Evolutionary conservation across 108 stramenopile genomes (phyloP), one percentile per base, ranked within the genome.

Genomic region (Fragilariopsis cylindrus): DNA sequence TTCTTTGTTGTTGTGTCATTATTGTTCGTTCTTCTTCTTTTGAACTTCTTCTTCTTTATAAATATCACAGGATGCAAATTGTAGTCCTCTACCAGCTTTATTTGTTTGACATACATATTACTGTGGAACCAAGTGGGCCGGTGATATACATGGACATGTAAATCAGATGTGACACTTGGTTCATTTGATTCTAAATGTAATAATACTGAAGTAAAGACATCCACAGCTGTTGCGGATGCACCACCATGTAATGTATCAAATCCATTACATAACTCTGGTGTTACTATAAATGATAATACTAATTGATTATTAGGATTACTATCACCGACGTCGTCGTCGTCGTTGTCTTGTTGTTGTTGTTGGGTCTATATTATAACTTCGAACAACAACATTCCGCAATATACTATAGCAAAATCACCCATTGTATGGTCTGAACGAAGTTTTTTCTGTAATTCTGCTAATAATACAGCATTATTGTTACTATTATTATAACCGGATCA

Each of bases 221-320:
- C 62, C 2, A 63, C 62, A n/a, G 62, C 62, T 8, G 62, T 63
- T 21, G 62, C 62, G 16, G 43, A 44, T 42, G 62, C 62, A n/a
- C 62, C 62, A n/a, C 62, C 62, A 40, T 63, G 62, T 42, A 63
- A 44, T 5, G 62, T 40, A 44, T 63, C 2, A 40, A 63, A 63
- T 3, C 30, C 19, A 15, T 63, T 63, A 44, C 62, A 63, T 7
- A 63, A 44, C 7, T 45, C 42, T 13, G 3, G 62, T 5, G 62
- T 63, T n/a, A 63, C 42, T n/a, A 5, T 0, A 15, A 63, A 63
- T n/a, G 62, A 63, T n/a, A 63, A 11, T 42, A 63, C 5, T 44
- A 63, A 13, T 52, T 9, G 13, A 52, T 1, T n/a, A 5, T 16
- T 7, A 40, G 11, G 4, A 3, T 63, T 45, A 7, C 7, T 7